Conservation (phyloP, 768 basidiomycete species). For the Pisolithus albus region DNA sequence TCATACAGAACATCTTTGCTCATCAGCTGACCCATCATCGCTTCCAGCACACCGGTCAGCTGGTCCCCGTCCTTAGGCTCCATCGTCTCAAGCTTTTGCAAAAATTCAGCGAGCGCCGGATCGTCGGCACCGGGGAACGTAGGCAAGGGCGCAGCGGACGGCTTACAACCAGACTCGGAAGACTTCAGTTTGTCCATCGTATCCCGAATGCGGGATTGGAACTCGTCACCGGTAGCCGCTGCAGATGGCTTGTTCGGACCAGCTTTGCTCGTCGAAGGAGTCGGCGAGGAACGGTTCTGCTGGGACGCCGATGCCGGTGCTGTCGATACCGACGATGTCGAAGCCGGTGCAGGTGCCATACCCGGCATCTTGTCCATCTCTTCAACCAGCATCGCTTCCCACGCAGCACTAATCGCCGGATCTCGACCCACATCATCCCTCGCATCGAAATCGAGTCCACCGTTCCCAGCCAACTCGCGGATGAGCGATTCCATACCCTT, state of each 20-base stretch:
- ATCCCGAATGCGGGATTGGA: conserved; percentile 19
- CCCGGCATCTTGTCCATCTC: conserved; percentile 40
- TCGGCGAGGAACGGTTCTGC: too few relatives aligned
- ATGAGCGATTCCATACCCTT: conserved; percentile 41
- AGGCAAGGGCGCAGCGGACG: too few relatives aligned
- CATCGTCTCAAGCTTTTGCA: too few relatives aligned
- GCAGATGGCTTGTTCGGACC: too few relatives aligned
- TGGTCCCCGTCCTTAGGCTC: too few relatives aligned
- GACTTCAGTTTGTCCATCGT: conserved; percentile 71
- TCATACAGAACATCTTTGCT: conserved; percentile 56
- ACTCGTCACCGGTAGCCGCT: too few relatives aligned
- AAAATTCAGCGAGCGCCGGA: too few relatives aligned
- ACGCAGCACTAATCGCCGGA: conserved; percentile 47
- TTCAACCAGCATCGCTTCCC: conserved; percentile 67
- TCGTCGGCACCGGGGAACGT: too few relatives aligned
- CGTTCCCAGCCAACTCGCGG: conserved; percentile 7
- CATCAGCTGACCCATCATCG: conserved; percentile 25
- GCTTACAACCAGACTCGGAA: conserved; percentile 39
- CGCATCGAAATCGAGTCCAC: conserved; percentile 1
- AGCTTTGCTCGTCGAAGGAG: too few relatives aligned
- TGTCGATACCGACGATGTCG: background rate
- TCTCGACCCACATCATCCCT: conserved; percentile 22
- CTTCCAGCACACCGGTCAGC: background rate
- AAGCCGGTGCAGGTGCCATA: conserved; percentile 8
- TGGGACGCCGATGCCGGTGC: too few relatives aligned